These are phyloP conservation scores for Botrytis squamosa DNA, from an alignment of 2,329 filamentous ascomycete genomes.

Conservation along the genomic window DNA sequence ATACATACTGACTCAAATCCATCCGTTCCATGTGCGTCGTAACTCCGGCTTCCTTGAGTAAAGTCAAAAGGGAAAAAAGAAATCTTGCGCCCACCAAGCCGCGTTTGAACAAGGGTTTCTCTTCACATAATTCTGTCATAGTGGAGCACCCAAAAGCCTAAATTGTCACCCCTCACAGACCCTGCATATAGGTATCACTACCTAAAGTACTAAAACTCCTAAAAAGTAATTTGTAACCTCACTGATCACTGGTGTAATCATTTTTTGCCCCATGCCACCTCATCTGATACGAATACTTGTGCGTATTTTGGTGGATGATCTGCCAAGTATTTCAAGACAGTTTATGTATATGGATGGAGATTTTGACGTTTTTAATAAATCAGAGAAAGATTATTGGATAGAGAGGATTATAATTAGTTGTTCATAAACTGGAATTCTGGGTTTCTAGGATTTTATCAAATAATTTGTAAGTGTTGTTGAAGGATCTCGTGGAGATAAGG, in stretches of 20 bases:
- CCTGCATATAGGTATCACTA: constrained; percentile 18
- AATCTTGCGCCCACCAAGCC: constrained; percentile 14
- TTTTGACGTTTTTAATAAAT: not conserved
- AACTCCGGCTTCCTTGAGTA: constrained; percentile 3
- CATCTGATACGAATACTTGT: constrained; percentile 29
- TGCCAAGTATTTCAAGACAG: not conserved
- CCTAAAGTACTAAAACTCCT: not conserved
- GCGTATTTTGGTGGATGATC: constrained; percentile 27
- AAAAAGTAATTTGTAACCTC: constrained; percentile 3
- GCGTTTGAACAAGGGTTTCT: constrained; percentile 11
- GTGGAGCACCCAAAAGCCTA: constrained; percentile 11
- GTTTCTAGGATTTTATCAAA: not conserved
- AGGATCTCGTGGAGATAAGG: not conserved
- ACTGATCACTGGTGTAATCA: not conserved
- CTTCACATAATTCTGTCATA: constrained; percentile 14
- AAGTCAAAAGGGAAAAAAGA: not conserved
- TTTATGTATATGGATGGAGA: not conserved
- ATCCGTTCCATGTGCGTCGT: constrained; percentile 4
- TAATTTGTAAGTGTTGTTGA: not conserved
- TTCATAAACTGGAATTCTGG: not conserved
- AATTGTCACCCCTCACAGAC: constrained; percentile 16
- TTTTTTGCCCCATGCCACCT: constrained; percentile 19
- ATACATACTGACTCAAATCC: constrained; percentile 5
- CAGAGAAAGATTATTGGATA: not conserved
- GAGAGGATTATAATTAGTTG: no score